phyloP scores from a whole-genome alignment of 2,329 filamentous ascomycete species.

The Claviceps citrina region DNA sequence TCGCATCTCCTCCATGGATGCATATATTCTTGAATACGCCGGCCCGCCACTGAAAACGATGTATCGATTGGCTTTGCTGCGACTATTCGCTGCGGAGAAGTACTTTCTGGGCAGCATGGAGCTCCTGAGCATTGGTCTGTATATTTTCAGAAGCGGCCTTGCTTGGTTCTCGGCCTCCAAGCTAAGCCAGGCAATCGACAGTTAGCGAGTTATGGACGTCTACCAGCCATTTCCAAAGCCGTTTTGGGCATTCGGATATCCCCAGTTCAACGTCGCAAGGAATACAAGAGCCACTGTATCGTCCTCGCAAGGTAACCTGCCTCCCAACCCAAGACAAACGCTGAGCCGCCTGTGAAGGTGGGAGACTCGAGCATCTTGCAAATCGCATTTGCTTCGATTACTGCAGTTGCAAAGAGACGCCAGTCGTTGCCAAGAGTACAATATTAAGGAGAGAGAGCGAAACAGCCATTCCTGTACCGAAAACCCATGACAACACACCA shows the following conservation, averaged over 20 bases:
- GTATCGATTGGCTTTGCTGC: conserved; percentile 25
- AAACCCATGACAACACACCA: conserved; percentile 29
- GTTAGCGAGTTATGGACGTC: background rate
- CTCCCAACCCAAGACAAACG: too few relatives aligned
- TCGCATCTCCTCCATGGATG: conserved; percentile 36
- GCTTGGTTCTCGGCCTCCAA: conserved; percentile 5
- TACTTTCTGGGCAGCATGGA: conserved; percentile 22
- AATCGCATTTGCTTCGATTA: background rate
- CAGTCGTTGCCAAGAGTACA: too few relatives aligned
- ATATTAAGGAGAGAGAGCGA: conserved; percentile 1
- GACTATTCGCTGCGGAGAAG: conserved; percentile 29
- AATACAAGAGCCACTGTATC: background rate
- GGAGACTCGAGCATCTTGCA: background rate
- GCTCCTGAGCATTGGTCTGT: conserved; percentile 14
- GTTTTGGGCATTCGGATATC: too few relatives aligned
- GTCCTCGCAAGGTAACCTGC: too few relatives aligned
- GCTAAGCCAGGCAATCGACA: background rate
- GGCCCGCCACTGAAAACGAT: conserved; percentile 12
- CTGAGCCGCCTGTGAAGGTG: background rate
- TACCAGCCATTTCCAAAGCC: too few relatives aligned
- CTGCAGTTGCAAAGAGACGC: too few relatives aligned
- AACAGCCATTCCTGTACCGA: background rate
- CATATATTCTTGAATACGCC: conserved; percentile 25
- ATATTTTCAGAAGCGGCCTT: conserved; percentile 8
- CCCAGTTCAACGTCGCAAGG: too few relatives aligned